Evolutionary conservation across 805 yeast genomes (phyloP), one percentile per base, ranked within the genome.

Genomic region (Cyberlindnera lachancei): DNA sequence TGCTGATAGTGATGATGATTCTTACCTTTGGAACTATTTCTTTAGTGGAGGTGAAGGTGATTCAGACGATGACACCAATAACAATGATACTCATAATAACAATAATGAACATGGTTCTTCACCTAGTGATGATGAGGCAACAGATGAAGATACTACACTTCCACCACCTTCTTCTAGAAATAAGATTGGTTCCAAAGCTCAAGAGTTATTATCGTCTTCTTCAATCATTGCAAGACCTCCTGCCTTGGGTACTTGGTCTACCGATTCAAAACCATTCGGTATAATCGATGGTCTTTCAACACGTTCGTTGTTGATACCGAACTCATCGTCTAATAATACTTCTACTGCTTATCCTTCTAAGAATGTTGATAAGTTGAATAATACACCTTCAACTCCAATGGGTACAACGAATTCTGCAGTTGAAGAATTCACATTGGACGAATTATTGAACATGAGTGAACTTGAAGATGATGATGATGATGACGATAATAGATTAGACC

Each of bases 251-350:
- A 80, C 95, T 3, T 90, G 96, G 94, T 77, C 81, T 22, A 79
- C 94, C 6, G 73, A 79, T 31, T 73, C 73, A 31, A 79, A 85
- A 47, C 96, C 95, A 1, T 86, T 83, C 56, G 94, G 96, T 15
- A 86, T 90, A 37, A 90, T 90, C 50, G 97, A 90, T 55, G 98
- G 98, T 5, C 68, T 85, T 19, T 79, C 95, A 0, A 92, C 97
- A 1, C 69, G 96, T 34, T 80, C 94, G 2, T 62, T 90, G 41
- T 8, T 19, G 7, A 62, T 74, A 41, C 80, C 82, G 4, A 11
- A 9, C 15, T 13, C 23, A 7, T 20, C 24, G 16, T 9, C 17
- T 7, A 14, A 13, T 33, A 17, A 18, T 13, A 11, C 18, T 36
- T 11, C 38, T 45, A 30, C 29, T 41, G 41, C 21, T 19, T 7